Evolutionary conservation across 1,139 yeast genomes (phyloP).

Genomic region (Yamadazyma spencermartinsiae): DNA sequence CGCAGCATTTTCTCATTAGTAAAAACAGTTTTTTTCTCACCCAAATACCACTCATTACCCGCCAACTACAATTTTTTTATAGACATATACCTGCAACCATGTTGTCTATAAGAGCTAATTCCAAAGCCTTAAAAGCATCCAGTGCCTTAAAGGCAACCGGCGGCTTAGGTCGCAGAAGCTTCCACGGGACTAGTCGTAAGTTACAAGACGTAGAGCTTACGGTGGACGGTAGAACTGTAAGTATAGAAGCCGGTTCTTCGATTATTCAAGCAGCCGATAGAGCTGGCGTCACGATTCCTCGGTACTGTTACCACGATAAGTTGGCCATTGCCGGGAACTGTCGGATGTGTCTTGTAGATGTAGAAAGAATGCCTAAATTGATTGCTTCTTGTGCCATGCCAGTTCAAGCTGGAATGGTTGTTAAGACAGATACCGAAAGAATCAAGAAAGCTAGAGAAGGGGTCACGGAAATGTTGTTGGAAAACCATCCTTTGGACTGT

Average conservation of each 20-base stretch:
- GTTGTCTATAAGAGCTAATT: conserved; percentile 8
- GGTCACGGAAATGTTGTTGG: conserved; percentile 84
- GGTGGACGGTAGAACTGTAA: conserved; percentile 74
- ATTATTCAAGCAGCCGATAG: conserved; percentile 90
- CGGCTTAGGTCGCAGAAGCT: conserved; percentile 20
- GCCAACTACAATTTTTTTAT: not conserved
- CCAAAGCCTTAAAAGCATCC: not conserved
- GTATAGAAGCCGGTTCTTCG: conserved; percentile 84
- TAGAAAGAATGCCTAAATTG: conserved; percentile 86
- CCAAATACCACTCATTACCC: not conserved
- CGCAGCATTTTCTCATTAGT: conserved; percentile 28
- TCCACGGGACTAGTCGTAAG: conserved; percentile 28
- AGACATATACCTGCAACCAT: no score
- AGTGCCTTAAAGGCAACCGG: not conserved
- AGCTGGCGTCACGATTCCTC: conserved; percentile 85
- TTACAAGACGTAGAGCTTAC: conserved; percentile 70
- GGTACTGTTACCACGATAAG: conserved; percentile 91
- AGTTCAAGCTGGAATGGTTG: conserved; percentile 86
- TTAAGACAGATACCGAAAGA: conserved; percentile 76
- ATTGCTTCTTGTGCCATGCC: conserved; percentile 94
- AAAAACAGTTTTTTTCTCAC: conserved; percentile 7
- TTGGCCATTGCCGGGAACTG: conserved; percentile 94
- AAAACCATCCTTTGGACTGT: conserved; percentile 90
- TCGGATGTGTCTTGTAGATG: conserved; percentile 91
- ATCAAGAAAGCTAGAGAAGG: conserved; percentile 87